These are phyloP conservation scores for Kwoniella shandongensis DNA, from an alignment of 768 basidiomycete species.

Conservation along the genomic window DNA sequence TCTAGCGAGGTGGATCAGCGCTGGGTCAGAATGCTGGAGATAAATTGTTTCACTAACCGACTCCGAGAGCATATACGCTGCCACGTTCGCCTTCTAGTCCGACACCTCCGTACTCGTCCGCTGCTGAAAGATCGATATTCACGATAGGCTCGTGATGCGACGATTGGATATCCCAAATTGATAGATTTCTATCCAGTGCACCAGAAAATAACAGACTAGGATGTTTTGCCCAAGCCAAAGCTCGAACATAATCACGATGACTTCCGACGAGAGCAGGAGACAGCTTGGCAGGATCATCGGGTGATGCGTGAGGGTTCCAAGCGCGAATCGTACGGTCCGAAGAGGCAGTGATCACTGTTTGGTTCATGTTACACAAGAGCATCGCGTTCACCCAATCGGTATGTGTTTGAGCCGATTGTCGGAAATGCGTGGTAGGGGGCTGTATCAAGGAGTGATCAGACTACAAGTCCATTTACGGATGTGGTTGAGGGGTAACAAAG, in stretches of 20 bases:
- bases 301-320: conserved; percentile 78
- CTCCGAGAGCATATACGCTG: conserved; percentile 52
- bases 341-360: conserved; percentile 90
- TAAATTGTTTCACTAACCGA: conserved; percentile 33
- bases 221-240: conserved; percentile 44
- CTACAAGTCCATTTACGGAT: conserved; percentile 34
- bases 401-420: conserved; percentile 85
- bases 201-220: conserved; percentile 58
- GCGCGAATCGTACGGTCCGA: conserved; percentile 92
- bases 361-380: conserved; percentile 83
- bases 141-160: conserved; percentile 46
- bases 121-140: conserved; percentile 43
- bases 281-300: conserved; percentile 51
- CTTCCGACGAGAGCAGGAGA: conserved; percentile 60
- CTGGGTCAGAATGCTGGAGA: background rate
- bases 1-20: conserved; percentile 63
- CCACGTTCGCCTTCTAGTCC: conserved; percentile 45
- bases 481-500: background rate
- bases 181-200: conserved; percentile 90
- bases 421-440: conserved; percentile 61
- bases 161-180: conserved; percentile 78
- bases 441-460: conserved; percentile 43
- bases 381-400: conserved; percentile 97
- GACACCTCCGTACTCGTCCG: conserved; percentile 39
- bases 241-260: conserved; percentile 52